Evolutionary conservation across 495 filamentous ascomycete genomes (phyloP), one percentile per base, ranked within the genome.

Genomic region (Geopyxis carbonaria): DNA sequence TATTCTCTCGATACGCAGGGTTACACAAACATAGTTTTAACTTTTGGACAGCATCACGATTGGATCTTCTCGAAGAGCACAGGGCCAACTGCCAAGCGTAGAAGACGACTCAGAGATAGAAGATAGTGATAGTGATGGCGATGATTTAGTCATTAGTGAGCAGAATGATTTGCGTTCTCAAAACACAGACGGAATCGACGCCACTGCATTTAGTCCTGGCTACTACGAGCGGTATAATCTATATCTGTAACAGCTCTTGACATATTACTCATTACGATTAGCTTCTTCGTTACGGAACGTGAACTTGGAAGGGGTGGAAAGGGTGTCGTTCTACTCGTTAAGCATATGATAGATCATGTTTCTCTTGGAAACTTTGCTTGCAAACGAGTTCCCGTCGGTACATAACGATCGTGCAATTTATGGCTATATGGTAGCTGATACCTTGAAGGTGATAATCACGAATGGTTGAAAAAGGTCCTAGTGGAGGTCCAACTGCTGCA

Each of bases 391-490:
- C 91, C 89, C 3, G 89, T 97, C 10, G 82, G 53, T 56, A 37
- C 22, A 41, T 41, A 5, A 22, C 8, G 6, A 28, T 19, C 25
- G 22, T 18, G 8, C 13, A 39, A 22, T 8, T 7, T 14, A 5
- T 11, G 6, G 16, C 4, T 24, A 9, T 19, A 18, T 35, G 20
- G n/a, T n/a, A 34, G 32, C 44, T 32, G n/a, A 29, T 24, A 21
- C 20, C 22, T 20, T n/a, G 11, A 35, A 40, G 66, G 89, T 16
- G 76, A 97, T 52, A 83, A 95, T 47, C 89, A 93, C 49, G 74
- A 80, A 41, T 97, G 89, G 89, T 61, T 97, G 13, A 80, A 91
- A 55, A 95, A 93, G 48, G 80, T 95, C 4, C 65, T 97, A 34
- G 68, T 81, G 21, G 89, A 97, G 60, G 91, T 95, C 2, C 83